Percentiles rank a stretch among this genome's conserved stretches.
Conservation (phyloP, 2,329 filamentous ascomycete species). For the Colletotrichum magnum region DNA sequence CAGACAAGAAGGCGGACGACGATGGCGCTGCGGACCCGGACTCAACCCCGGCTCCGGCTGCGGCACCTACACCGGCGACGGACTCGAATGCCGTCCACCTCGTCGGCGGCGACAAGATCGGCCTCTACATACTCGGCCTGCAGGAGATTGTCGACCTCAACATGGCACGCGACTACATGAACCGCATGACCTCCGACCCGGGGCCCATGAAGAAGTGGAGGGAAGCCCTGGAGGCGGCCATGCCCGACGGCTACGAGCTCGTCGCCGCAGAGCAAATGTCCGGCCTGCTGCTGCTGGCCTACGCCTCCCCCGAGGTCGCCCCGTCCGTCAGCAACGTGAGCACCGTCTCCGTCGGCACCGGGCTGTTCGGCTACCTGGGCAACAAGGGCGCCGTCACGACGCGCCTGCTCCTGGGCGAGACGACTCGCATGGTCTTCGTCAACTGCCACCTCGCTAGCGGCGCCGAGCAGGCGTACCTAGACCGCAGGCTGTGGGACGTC, state of each 20-base stretch:
- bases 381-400: slow-evolving; percentile 94
- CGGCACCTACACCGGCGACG: slow-evolving; percentile 41
- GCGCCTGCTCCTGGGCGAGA: slow-evolving; percentile 88
- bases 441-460: slow-evolving; percentile 95
- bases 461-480: slow-evolving; percentile 80
- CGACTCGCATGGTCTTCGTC: slow-evolving; percentile 89
- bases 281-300: slow-evolving; percentile 87
- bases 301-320: slow-evolving; percentile 83
- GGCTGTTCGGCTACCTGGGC: slow-evolving; percentile 91
- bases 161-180: slow-evolving; percentile 83
- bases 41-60: slow-evolving; percentile 52
- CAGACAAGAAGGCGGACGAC: slow-evolving; percentile 47
- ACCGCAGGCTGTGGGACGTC: slow-evolving; percentile 92
- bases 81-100: slow-evolving; percentile 56
- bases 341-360: slow-evolving; percentile 87
- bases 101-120: slow-evolving; percentile 78
- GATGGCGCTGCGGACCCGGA: slow-evolving; percentile 56
- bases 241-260: slow-evolving; percentile 83
- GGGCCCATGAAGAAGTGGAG: slow-evolving; percentile 84
- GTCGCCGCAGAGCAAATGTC: slow-evolving; percentile 88
- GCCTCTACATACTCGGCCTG: slow-evolving; percentile 89
- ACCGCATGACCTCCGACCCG: slow-evolving; percentile 79
- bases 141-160: slow-evolving; percentile 94
- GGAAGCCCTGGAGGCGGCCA: slow-evolving; percentile 76
- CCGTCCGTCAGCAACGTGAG: slow-evolving; percentile 85